Percentiles rank a stretch among this genome's conserved stretches.
phyloP scores from a whole-genome alignment of 441 rosid species.

The Pelargonium fulgidum region DNA sequence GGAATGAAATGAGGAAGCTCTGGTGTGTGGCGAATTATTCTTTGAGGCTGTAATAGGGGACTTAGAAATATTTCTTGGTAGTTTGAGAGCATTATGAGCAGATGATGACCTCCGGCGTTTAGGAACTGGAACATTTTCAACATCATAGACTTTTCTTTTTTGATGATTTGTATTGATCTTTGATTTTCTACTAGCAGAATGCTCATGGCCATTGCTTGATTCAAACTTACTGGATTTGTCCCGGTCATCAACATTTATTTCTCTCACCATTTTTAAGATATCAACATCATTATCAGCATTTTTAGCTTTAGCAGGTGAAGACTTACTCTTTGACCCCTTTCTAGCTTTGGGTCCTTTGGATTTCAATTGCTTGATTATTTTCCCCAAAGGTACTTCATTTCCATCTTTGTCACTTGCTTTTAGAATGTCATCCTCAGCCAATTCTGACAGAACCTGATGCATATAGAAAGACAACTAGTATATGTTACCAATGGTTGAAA shows the following conservation, averaged over 20 bases:
- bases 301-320: slow-evolving; percentile 38
- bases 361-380: slow-evolving; percentile 66
- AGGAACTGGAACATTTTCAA: slow-evolving; percentile 50
- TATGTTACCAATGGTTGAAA: slow-evolving; percentile 20
- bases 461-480: slow-evolving; percentile 17
- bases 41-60: slow-evolving; percentile 28
- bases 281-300: slow-evolving; percentile 68
- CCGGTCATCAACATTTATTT: slow-evolving; percentile 71
- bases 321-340: slow-evolving; percentile 48
- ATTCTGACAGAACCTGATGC: slow-evolving; percentile 48
- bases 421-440: slow-evolving; percentile 39
- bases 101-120: slow-evolving; percentile 69
- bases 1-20: slow-evolving; percentile 22
- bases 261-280: slow-evolving; percentile 85
- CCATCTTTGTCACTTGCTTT: slow-evolving; percentile 64
- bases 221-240: slow-evolving; percentile 54
- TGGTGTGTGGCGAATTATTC: slow-evolving; percentile 33
- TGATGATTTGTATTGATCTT: slow-evolving; percentile 39
- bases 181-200: slow-evolving; percentile 36
- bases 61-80: slow-evolving; percentile 35
- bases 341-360: slow-evolving; percentile 57
- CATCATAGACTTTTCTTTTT: slow-evolving; percentile 54
- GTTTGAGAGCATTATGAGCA: slow-evolving; percentile 52
- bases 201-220: slow-evolving; percentile 76
- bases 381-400: slow-evolving; percentile 73